Evolutionary conservation across 1,284 basidiomycete genomes (phyloP), one percentile per base, ranked within the genome.

Genomic region (Termitomyces sp.): DNA sequence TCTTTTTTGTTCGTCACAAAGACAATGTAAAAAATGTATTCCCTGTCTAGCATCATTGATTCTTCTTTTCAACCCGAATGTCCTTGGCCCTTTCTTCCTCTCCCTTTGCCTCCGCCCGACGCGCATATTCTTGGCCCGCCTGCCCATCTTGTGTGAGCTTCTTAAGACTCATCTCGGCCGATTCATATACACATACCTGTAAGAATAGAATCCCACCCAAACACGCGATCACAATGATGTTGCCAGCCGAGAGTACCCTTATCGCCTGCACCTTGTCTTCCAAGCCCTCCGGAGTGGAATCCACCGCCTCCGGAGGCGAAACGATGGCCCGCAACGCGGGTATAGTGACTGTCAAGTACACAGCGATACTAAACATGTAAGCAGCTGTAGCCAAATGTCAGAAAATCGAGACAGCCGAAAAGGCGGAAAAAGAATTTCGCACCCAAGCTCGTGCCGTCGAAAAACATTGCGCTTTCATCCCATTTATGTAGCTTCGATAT

Each of bases 381-480:
- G 81, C 81, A 30, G 74, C 92, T 93, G 18, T 38, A 42, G 10
- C 11, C 26, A n/a, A n/a, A 38, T 19, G 35, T 40, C 30, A 41
- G 14, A 51, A 46, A 18, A 26, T 35, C n/a, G 26, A 37, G 34
- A 37, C 34, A 46, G 21, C 45, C 45, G 24, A 10, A 8, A 34
- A 37, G 34, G 10, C 41, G 30, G 10, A 43, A 26, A 53, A 53
- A 24, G 64, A 77, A 24, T 5, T 24, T 24, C 31, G 62, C 60
- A 93, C 91, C 88, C 55, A 94, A 71, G 59, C 83, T 84, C 26
- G 86, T 84, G 35, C 93, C 93, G 68, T 95, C 93, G 66, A 96
- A 96, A 74, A 91, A 93, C 72, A 93, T 80, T 13, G 93, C 93
- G 61, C 87, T 91, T 63, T 95, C 92, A 66, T 85, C 84, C 91